Base-by-base conservation (phyloP, 306 rosid species). In the Vachellia collinsii region DNA sequence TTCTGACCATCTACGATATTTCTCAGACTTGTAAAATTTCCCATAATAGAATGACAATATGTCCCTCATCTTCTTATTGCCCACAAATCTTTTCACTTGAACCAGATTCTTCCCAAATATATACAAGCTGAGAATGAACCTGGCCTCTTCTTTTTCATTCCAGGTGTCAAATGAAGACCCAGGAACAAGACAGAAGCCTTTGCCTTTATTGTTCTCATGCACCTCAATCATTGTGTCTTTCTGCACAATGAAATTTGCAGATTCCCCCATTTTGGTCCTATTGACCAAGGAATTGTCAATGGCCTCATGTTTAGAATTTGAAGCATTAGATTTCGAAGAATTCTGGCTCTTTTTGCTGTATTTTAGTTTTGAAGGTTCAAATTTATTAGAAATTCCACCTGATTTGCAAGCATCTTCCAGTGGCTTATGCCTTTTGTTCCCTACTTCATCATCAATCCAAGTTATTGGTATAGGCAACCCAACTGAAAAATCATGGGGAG, bases 31-130 rank as follows among this genome's bases (percentile, higher is more conserved):
- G 65, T 91, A 91, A 87, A 91, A 93, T 81, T 79, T 88, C 77
- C 98, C 99, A 85, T 95, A 91, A 75, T 93, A 95, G 88, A 90
- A 91, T 46, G 97, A 93, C 51, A 95, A 81, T 75, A 90, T 73
- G 83, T 91, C 94, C 29, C 91, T 90, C 97, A 91, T 88, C 74
- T 77, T 80, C 86, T 90, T 94, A 67, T 53, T 82, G 75, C 91
- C 94, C 19, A 91, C 36, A 75, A 95, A 88, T 80, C 79, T 89
- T 85, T 84, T 84, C 88, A 95, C 96, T 80, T 80, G 91, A 77
- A 81, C 86, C 61, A 95, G 92, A 86, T 91, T 88, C 89, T 93
- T 95, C 74, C 96, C 97, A 74, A 91, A 93, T 81, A 95, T 86
- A 83, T 91, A 93, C 81, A 95, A 81, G 54, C 96, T 93, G 54